A percentile compares a stretch with the other conserved stretches of the same genome.
Conservation (phyloP, 495 filamentous ascomycete species). For the Recurvomyces mirabilis region DNA sequence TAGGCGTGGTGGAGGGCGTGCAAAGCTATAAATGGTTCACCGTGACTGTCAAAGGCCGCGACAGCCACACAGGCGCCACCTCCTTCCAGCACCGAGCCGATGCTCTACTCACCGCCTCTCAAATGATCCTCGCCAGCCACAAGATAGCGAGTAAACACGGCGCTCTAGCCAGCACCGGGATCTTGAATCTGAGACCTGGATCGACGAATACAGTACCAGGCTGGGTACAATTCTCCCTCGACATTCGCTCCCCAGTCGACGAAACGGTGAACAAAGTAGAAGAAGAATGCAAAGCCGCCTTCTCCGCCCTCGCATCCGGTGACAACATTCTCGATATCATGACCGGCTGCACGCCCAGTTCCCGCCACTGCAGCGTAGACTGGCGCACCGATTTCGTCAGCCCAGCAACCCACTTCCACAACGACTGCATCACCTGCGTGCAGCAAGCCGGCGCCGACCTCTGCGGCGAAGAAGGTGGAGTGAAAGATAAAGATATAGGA, state of each 20-base stretch:
- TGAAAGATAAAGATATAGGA: constrained; percentile 28
- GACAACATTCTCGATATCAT: constrained; percentile 36
- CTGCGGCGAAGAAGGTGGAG: constrained; percentile 35
- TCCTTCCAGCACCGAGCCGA: constrained; percentile 49
- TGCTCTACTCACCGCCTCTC: constrained; percentile 54
- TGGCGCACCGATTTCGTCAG: constrained; percentile 54
- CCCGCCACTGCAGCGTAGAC: constrained; percentile 37
- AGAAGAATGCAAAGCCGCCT: constrained; percentile 42
- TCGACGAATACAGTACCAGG: constrained; percentile 69
- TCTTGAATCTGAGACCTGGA: constrained; percentile 54
- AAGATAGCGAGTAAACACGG: constrained; percentile 45
- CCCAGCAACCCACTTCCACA: constrained; percentile 56
- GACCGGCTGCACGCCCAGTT: constrained; percentile 31
- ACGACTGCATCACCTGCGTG: constrained; percentile 58
- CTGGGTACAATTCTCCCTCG: constrained; percentile 55
- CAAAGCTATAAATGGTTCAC: constrained; percentile 63
- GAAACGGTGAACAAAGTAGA: constrained; percentile 46
- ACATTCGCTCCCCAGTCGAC: constrained; percentile 55
- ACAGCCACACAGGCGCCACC: constrained; percentile 69
- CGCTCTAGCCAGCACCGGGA: constrained; percentile 60
- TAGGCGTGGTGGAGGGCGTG: constrained; percentile 62
- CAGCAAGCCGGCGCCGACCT: constrained; percentile 46
- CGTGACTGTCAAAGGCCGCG: constrained; percentile 51
- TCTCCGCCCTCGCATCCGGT: constrained; percentile 44
- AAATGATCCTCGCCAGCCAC: constrained; percentile 57